Evolutionary conservation across 139 green algal species (phyloP).

Genomic region (Chlamydomonas incerta): DNA sequence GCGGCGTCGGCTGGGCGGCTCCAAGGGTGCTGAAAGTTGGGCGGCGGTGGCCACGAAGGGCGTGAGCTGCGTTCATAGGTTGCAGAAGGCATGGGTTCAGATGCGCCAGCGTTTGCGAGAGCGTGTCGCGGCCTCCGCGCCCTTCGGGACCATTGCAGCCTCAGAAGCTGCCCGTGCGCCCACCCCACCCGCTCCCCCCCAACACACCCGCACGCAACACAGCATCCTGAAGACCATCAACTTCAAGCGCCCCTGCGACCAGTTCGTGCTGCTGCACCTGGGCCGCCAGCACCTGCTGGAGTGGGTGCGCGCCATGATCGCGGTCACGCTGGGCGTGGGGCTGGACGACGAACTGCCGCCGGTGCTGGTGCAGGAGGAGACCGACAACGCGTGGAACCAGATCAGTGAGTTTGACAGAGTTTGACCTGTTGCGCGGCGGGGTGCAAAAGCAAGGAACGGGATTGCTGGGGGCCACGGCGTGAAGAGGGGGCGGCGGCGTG

Average conservation of each 20-base stretch:
- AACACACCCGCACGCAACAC: background rate
- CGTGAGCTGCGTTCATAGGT: too few relatives aligned
- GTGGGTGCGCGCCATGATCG: constrained; percentile 78
- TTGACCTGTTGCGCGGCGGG: too few relatives aligned
- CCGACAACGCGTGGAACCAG: constrained; percentile 68
- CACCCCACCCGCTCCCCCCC: background rate
- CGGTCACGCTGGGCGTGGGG: constrained; percentile 65
- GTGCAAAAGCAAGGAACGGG: too few relatives aligned
- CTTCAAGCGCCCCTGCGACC: constrained; percentile 69
- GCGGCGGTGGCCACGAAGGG: too few relatives aligned
- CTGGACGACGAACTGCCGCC: constrained; percentile 72
- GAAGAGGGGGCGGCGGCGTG: too few relatives aligned
- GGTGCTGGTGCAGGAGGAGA: constrained; percentile 81
- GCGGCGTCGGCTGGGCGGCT: too few relatives aligned
- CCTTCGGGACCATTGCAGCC: too few relatives aligned
- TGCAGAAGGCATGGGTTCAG: too few relatives aligned
- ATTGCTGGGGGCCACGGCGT: too few relatives aligned
- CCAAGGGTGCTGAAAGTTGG: too few relatives aligned
- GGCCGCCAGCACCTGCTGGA: constrained; percentile 82
- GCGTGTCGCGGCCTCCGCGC: too few relatives aligned
- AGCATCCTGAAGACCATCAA: constrained; percentile 41
- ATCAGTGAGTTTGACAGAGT: constrained; percentile 36
- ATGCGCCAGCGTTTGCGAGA: too few relatives aligned
- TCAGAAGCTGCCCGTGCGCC: background rate
- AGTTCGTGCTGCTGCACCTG: constrained; percentile 61